Conservation (phyloP, 495 filamentous ascomycete genomes). For the Delitschia confertaspora region DNA sequence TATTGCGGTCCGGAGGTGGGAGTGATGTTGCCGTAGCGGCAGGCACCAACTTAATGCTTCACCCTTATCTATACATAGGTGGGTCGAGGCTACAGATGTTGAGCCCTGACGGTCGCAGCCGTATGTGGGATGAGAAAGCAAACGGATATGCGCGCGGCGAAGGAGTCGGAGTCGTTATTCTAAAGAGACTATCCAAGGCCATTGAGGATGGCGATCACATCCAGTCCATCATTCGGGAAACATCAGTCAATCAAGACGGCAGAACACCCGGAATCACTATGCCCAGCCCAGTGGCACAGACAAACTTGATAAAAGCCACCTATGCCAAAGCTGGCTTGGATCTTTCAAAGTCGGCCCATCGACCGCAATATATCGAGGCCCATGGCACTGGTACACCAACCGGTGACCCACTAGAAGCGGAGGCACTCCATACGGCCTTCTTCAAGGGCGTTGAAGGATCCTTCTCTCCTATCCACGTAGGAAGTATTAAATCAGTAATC, state of each 20-base stretch:
- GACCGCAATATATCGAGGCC: conserved; percentile 19
- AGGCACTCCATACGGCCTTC: conserved; percentile 26
- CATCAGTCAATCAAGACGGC: conserved; percentile 9
- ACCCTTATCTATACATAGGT: neutral
- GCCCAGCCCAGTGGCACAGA: conserved; percentile 2
- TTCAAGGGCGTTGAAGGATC: conserved; percentile 32
- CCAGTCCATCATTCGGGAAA: conserved; percentile 16
- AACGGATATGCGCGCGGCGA: conserved; percentile 45
- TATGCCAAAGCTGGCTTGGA: conserved; percentile 8
- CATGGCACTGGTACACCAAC: conserved; percentile 20
- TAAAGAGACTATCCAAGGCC: conserved; percentile 31
- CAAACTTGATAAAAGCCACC: conserved; percentile 1
- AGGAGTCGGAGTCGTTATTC: conserved; percentile 35
- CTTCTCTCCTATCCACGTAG: conserved; percentile 32
- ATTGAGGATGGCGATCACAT: conserved; percentile 11
- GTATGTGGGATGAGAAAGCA: conserved; percentile 40
- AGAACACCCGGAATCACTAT: conserved; percentile 3
- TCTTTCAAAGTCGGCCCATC: neutral
- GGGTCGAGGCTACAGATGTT: conserved; percentile 10
- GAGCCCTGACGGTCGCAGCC: conserved; percentile 2
- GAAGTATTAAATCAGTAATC: conserved; percentile 32
- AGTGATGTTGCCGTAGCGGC: conserved; percentile 2
- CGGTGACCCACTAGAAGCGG: conserved; percentile 38
- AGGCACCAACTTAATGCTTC: conserved; percentile 5
- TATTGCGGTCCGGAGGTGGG: neutral